Evolutionary conservation across 2,329 filamentous ascomycete genomes (phyloP), one percentile per base, ranked within the genome.

Genomic region (Myriosclerotinia duriaeana): DNA sequence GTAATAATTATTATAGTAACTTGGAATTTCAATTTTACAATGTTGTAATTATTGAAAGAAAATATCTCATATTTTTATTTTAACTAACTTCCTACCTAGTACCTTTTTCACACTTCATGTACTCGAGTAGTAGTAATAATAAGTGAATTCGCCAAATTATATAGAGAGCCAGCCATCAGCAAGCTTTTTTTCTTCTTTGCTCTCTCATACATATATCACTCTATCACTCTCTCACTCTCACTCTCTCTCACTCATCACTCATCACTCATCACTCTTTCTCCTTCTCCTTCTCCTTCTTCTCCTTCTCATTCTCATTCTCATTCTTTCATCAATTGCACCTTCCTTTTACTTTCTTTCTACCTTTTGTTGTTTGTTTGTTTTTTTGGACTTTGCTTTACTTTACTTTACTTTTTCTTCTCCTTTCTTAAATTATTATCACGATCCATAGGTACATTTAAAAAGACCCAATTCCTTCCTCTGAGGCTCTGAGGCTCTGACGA

Each of bases 111-210:
- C 46, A 52, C 26, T 62, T 38, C 59, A 48, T n/a, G n/a, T n/a
- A n/a, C n/a, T n/a, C n/a, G n/a, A n/a, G n/a, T n/a, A n/a, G n/a
- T n/a, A n/a, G n/a, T n/a, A n/a, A n/a, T n/a, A n/a, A n/a, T n/a
- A n/a, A n/a, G n/a, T n/a, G n/a, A 46, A 53, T 53, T 53, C 50
- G 50, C 50, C 60, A 53, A 54, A 40, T n/a, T n/a, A n/a, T n/a
- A 34, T 40, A 38, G 22, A 53, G 15, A n/a, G n/a, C n/a, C n/a
- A n/a, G n/a, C n/a, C 36, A 30, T 38, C 30, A 63, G 36, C 50
- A 54, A 22, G 20, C 12, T 55, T 54, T 54, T 64, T 53, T 54
- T 15, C 20, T 46, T 36, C 53, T 7, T 48, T 53, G 15, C 52
- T 53, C 50, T 53, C 46, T 48, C 46, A 6, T 36, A n/a, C n/a